Conservation (phyloP, 139 green algal genomes). For the Yamagishiella unicocca region DNA sequence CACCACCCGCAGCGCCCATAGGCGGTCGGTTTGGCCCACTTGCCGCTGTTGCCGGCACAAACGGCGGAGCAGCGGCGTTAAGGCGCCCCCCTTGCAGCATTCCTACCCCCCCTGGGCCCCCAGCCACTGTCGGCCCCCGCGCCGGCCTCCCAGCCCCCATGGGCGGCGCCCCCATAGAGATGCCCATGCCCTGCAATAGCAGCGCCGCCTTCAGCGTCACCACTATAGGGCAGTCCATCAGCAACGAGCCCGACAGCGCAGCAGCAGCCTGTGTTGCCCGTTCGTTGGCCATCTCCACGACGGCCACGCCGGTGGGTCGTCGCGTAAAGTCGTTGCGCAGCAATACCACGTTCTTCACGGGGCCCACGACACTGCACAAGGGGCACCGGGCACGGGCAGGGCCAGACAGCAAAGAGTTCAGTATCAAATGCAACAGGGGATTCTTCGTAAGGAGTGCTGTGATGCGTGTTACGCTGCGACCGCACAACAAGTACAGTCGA, state of each 20-base stretch:
- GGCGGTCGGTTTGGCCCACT: not conserved
- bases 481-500: no score
- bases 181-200: constrained; percentile 23
- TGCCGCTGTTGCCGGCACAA: not conserved
- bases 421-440: no score
- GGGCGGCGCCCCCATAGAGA: not conserved
- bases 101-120: not conserved
- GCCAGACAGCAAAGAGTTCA: no score
- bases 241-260: not conserved
- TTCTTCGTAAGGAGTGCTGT: no score
- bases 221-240: not conserved
- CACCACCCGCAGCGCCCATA: not conserved
- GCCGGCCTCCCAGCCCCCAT: not conserved
- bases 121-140: not conserved
- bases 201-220: constrained; percentile 41
- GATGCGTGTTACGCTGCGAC: no score
- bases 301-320: constrained; percentile 1
- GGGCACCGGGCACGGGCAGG: no score
- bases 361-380: constrained; percentile 29
- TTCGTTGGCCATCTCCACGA: constrained; percentile 44
- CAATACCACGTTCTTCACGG: constrained; percentile 12
- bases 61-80: constrained; percentile 11
- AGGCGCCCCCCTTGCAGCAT: not conserved
- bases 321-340: not conserved
- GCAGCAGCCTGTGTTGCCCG: constrained; percentile 20